Base-by-base conservation (phyloP, 2,329 filamentous ascomycete genomes). In the Claviceps sp. region DNA sequence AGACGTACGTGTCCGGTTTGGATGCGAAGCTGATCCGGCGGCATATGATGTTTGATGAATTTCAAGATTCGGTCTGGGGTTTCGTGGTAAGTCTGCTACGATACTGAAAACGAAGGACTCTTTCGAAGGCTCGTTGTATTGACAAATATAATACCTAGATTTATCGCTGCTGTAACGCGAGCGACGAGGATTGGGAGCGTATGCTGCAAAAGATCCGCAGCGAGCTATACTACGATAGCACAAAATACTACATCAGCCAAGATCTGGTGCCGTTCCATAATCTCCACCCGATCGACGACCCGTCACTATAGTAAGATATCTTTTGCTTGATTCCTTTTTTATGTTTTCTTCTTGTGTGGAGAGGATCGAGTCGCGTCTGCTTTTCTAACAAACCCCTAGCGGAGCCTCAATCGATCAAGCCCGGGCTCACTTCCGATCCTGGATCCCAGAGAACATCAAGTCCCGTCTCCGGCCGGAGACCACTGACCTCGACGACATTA, bases 341-440 rank as follows among this genome's bases (percentile, higher is more conserved):
- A 22, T 22, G 1, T 22, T 22, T 22, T 22, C 22, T 22, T 22
- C 22, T 1, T 22, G 1, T 22, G 22, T 22, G 22, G 22, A 22
- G 3, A 22, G 22, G n/a, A 5, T n/a, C 22, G 1, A 5, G 6
- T 17, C 11, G 3, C n/a, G 17, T 5, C 38, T 17, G 17, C 22
- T 22, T 19, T 34, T 17, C 38, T 41, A 17, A 41, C 41, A 30
- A 30, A 17, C 26, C 22, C 17, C 30, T 38, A 45, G 49, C 49
- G 41, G 49, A 50, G 49, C 41, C 49, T 45, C 49, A 30, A 39
- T 43, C 13, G 14, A 47, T 4, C 43, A 51, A 47, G 50, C 42
- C 17, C 50, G 50, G 34, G 2, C 22, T 40, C 50, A 47, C 50
- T 51, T 51, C 43, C 42, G 41, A n/a, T 51, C 42, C 22, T 51